These are phyloP conservation scores for Neonectria neomacrospora DNA, from an alignment of 2,329 filamentous ascomycete species.

Conservation along the genomic window DNA sequence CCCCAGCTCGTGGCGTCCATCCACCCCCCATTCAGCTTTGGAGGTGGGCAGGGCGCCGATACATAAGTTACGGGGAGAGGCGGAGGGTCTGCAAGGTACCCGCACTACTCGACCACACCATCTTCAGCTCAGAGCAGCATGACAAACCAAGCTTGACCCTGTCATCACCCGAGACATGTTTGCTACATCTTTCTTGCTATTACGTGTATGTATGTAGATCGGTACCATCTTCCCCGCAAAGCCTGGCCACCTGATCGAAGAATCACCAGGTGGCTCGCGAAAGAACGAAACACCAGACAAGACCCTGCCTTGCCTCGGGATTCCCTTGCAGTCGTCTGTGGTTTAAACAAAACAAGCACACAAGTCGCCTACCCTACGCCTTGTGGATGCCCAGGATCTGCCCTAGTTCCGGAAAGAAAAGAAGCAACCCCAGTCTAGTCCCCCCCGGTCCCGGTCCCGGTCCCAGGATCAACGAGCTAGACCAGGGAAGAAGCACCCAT, in stretches of 20 bases:
- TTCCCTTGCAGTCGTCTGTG: no score
- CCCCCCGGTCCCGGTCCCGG: no score
- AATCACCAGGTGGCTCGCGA: background rate
- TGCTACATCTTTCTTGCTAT: background rate
- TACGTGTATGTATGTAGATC: background rate
- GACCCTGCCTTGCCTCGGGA: background rate
- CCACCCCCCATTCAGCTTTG: slow-evolving; percentile 9
- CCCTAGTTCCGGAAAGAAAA: background rate
- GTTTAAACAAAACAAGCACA: no score
- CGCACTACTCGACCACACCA: slow-evolving; percentile 35
- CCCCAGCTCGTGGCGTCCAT: slow-evolving; percentile 11
- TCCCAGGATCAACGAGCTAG: background rate
- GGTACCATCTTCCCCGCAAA: slow-evolving; percentile 1
- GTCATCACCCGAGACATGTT: background rate
- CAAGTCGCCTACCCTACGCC: background rate
- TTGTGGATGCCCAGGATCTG: no score
- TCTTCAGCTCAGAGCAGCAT: slow-evolving; percentile 5
- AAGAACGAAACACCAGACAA: background rate
- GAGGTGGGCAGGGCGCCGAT: slow-evolving; percentile 1
- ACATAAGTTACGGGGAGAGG: slow-evolving; percentile 6
- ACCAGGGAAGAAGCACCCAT: background rate
- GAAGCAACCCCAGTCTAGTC: background rate
- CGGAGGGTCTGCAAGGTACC: slow-evolving; percentile 41
- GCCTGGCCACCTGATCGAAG: background rate
- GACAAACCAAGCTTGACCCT: background rate